Conservation (phyloP, 2,329 filamentous ascomycete species). For the Pseudogymnoascus sp. region DNA sequence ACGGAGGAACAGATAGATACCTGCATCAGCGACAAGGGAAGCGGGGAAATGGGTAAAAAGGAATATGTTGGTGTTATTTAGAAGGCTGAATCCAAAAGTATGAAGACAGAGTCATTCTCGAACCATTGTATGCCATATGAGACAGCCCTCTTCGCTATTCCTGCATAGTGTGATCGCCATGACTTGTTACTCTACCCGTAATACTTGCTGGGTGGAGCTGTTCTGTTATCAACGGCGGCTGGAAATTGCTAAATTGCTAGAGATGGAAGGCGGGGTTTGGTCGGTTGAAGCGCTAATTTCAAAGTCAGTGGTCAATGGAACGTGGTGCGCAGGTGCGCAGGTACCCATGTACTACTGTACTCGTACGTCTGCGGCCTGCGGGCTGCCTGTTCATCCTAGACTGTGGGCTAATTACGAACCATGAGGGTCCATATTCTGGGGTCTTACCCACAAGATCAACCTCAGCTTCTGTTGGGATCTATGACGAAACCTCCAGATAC, state of each 20-base stretch:
- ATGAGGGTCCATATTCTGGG: not conserved
- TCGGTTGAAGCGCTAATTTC: conserved; percentile 5
- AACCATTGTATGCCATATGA: not conserved
- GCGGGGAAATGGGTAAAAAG: not conserved
- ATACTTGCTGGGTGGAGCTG: not conserved
- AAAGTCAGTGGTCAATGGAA: not conserved
- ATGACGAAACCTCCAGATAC: not conserved
- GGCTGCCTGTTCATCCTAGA: conserved; percentile 4
- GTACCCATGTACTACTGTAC: not conserved
- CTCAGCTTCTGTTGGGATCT: conserved; percentile 7
- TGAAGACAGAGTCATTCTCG: not conserved
- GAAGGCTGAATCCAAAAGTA: not conserved
- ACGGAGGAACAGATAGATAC: not conserved
- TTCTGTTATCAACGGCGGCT: conserved; percentile 2
- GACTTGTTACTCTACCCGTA: not conserved
- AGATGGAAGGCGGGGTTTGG: not conserved
- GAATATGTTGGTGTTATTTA: not conserved
- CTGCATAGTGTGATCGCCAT: not conserved
- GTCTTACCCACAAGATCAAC: conserved; percentile 7
- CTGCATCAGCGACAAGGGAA: not conserved
- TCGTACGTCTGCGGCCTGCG: not conserved
- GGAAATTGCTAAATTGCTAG: not conserved
- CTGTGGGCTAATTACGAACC: conserved; percentile 6
- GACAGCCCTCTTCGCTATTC: not conserved
- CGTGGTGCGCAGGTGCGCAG: not conserved